Conservation (phyloP, 2,329 filamentous ascomycete species). For the Diaporthe longicolla region DNA sequence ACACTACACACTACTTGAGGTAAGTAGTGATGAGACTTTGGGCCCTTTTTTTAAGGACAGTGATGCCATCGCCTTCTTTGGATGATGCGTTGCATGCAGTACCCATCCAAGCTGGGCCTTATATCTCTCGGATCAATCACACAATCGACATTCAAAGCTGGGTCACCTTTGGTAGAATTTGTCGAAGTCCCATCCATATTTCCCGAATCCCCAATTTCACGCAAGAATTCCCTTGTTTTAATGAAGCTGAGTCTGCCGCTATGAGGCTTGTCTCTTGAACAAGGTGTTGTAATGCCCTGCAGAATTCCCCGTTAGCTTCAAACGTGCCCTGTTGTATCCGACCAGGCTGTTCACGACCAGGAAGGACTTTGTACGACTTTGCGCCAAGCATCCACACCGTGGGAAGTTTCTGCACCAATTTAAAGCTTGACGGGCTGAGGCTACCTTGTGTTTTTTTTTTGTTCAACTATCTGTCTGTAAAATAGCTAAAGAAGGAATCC, state of each 20-base stretch:
- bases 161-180: not conserved
- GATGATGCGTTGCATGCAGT: not conserved
- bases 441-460: too few species aligned
- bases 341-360: not conserved
- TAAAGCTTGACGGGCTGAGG: too few species aligned
- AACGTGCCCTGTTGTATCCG: not conserved
- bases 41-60: not conserved
- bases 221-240: not conserved
- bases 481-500: too few species aligned
- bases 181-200: not conserved
- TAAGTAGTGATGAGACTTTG: too few species aligned
- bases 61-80: not conserved
- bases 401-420: not conserved
- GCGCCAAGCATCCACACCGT: not conserved
- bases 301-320: not conserved
- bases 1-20: too few species aligned
- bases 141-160: not conserved
- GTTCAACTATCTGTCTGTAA: too few species aligned
- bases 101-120: not conserved
- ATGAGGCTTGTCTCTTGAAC: slow-evolving; percentile 8
- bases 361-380: not conserved
- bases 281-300: not conserved
- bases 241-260: not conserved
- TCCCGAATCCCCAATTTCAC: not conserved
- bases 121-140: not conserved